These are phyloP conservation scores for Arxiozyma slooffiae DNA, from an alignment of 1,139 yeast species.

Conservation along the genomic window DNA sequence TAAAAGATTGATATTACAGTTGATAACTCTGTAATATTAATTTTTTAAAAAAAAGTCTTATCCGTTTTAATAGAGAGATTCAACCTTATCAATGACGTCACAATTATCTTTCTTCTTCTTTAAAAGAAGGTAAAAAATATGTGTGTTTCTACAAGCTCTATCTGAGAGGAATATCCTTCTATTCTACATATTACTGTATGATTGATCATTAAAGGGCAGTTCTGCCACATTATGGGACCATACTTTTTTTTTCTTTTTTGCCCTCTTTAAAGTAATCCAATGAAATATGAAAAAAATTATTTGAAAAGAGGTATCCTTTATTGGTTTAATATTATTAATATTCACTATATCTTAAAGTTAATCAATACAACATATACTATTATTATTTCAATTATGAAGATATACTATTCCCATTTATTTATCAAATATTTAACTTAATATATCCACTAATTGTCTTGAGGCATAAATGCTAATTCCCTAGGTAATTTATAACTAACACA, in stretches of 20 bases:
- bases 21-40: no score
- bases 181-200: no score
- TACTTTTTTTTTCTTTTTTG: neutral
- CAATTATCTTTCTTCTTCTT: no score
- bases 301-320: no score
- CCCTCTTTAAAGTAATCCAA: no score
- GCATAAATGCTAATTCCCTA: conserved; percentile 57
- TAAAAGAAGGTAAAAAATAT: neutral
- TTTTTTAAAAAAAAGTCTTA: neutral
- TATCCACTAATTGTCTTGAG: neutral
- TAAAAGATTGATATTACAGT: no score
- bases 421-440: no score
- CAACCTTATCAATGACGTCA: neutral
- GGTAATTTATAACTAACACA: conserved; percentile 79
- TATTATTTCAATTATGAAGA: no score
- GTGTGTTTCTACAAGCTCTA: neutral
- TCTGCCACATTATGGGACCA: neutral
- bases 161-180: neutral
- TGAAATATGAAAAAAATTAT: no score
- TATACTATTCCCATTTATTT: neutral
- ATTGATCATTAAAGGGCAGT: no score
- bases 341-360: no score
- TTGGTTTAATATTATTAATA: no score
- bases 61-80: neutral
- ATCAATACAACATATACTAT: neutral